Percentiles rank a stretch among this genome's conserved stretches.
Evolutionary conservation across 441 rosid genomes (phyloP).

Genomic region (Euphorbia celastroides): DNA sequence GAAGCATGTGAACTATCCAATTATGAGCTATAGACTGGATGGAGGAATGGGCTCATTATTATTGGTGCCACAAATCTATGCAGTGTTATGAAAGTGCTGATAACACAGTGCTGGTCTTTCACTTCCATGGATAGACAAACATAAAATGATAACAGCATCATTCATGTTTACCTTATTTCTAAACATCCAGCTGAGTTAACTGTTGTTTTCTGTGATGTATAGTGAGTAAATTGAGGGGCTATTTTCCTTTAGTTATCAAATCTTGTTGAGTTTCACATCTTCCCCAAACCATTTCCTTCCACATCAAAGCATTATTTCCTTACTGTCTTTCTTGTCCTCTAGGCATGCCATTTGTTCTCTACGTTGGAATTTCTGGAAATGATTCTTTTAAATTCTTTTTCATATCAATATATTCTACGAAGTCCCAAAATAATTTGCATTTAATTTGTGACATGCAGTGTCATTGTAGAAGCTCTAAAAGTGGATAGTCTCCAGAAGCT

Average conservation of each 20-base stretch:
- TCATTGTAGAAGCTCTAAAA: slow-evolving; percentile 86
- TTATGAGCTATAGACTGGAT: no score
- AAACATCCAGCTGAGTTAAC: neutral
- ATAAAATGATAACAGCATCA: no score
- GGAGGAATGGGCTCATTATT: no score
- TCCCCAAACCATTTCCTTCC: neutral
- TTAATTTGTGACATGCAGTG: slow-evolving; percentile 43
- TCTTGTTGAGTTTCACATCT: neutral
- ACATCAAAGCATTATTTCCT: neutral
- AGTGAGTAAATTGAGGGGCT: neutral
- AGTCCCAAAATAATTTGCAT: neutral
- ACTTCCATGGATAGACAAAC: no score
- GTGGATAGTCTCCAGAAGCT: slow-evolving; percentile 85
- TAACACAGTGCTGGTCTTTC: no score
- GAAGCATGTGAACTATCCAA: no score
- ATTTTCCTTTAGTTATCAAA: neutral
- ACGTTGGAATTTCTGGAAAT: neutral
- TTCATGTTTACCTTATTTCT: no score
- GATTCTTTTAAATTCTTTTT: neutral
- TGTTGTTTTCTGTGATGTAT: no score
- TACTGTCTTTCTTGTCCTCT: neutral
- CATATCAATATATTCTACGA: neutral
- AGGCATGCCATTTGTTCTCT: neutral
- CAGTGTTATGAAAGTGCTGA: no score
- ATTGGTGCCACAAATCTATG: no score